Percentiles rank a stretch among this genome's conserved stretches.
phyloP scores from a whole-genome alignment of 2,329 filamentous ascomycete species.

The Cytospora paraplurivora region DNA sequence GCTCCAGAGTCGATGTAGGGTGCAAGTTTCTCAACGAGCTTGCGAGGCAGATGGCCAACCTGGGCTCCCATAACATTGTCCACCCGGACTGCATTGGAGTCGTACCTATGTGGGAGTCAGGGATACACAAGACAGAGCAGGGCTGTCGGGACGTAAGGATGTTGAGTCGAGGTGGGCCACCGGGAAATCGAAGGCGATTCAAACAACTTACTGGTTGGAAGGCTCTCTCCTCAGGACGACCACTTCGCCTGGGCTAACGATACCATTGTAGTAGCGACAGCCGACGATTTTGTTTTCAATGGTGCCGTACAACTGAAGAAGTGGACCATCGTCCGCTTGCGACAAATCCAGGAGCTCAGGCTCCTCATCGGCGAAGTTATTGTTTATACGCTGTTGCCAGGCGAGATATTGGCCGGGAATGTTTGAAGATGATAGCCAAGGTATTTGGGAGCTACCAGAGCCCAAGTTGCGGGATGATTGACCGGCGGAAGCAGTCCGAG shows the following conservation, averaged over 20 bases:
- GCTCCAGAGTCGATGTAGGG: conserved; percentile 59
- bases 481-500: conserved; percentile 31
- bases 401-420: conserved; percentile 4
- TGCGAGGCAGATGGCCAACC: conserved; percentile 76
- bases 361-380: conserved; percentile 37
- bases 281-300: conserved; percentile 61
- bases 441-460: background rate
- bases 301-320: conserved; percentile 51
- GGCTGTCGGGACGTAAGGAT: background rate
- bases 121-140: background rate
- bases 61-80: conserved; percentile 74
- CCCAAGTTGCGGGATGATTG: conserved; percentile 7
- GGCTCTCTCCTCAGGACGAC: conserved; percentile 63
- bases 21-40: conserved; percentile 70
- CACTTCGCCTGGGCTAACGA: conserved; percentile 59
- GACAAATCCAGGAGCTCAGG: conserved; percentile 47
- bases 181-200: conserved; percentile 25
- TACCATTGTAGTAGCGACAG: conserved; percentile 58
- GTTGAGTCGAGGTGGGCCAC: background rate
- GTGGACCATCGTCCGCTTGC: conserved; percentile 45
- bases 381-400: conserved; percentile 1
- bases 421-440: conserved; percentile 2
- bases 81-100: conserved; percentile 75
- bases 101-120: conserved; percentile 48
- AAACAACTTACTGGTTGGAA: conserved; percentile 45